Conservation (phyloP, 352 stramenopile genomes). For the Bremia lactucae region DNA sequence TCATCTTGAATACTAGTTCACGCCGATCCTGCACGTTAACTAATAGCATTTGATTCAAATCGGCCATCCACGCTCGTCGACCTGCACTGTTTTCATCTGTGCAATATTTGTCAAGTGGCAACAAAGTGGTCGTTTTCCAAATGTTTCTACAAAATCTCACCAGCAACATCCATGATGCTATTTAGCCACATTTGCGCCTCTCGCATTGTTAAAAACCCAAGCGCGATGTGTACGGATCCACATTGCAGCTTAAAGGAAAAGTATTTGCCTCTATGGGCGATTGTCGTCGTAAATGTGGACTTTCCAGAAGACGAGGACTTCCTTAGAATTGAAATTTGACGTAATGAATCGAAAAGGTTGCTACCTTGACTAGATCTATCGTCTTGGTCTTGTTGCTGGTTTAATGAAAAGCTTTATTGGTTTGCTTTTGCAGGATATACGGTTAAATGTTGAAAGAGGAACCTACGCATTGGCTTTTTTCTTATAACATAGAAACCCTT, state of each 20-base stretch:
- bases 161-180: constrained; percentile 50
- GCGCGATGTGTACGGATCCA: constrained; percentile 26
- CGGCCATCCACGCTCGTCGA: constrained; percentile 52
- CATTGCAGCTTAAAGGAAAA: constrained; percentile 53
- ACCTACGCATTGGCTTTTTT: constrained; percentile 45
- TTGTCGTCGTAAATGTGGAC: constrained; percentile 29
- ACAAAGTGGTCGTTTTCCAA: neutral
- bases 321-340: neutral
- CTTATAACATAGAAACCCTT: constrained; percentile 61
- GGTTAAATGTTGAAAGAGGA: neutral
- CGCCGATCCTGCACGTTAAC: constrained; percentile 38
- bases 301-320: constrained; percentile 4
- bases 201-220: constrained; percentile 41
- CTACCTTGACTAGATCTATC: constrained; percentile 66
- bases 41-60: constrained; percentile 40
- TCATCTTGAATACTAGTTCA: constrained; percentile 42
- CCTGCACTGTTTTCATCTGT: constrained; percentile 63
- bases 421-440: too few species aligned
- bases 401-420: neutral
- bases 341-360: neutral
- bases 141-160: constrained; percentile 4
- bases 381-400: constrained; percentile 32
- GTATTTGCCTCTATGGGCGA: constrained; percentile 34
- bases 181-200: constrained; percentile 46
- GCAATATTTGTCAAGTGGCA: neutral